Percentiles rank a stretch among this genome's conserved stretches.
phyloP scores from a whole-genome alignment of 345 rosid species.

The Gossypium rotundifolium region DNA sequence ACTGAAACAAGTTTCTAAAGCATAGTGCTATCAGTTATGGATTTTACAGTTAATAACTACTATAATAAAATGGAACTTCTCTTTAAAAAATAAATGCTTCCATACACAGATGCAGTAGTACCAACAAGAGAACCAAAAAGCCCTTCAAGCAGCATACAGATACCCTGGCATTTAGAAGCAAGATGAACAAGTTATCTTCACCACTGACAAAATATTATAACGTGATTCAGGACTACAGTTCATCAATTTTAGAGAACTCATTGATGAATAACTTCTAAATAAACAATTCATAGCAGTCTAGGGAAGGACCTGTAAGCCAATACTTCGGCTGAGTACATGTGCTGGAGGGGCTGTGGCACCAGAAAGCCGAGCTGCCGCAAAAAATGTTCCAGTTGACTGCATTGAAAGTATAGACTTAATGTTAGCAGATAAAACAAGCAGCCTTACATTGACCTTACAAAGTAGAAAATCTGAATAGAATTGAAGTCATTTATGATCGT shows the following conservation, averaged over 20 bases:
- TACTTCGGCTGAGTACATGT: constrained; percentile 75
- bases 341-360: constrained; percentile 98
- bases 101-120: constrained; percentile 93
- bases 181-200: neutral
- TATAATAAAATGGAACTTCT: neutral
- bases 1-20: neutral
- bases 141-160: constrained; percentile 79
- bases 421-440: neutral
- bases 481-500: neutral
- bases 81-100: neutral
- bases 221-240: neutral
- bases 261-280: neutral
- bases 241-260: neutral
- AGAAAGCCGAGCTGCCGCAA: constrained; percentile 81
- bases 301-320: constrained; percentile 72
- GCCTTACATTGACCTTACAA: neutral
- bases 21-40: neutral
- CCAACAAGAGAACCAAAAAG: constrained; percentile 81
- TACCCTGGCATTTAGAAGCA: constrained; percentile 44
- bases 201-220: neutral
- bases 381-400: constrained; percentile 80
- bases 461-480: neutral
- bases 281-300: neutral
- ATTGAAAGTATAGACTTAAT: neutral
- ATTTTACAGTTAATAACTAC: neutral